Evolutionary conservation across 345 rosid genomes (phyloP).

Genomic region (Lepidium africanum): DNA sequence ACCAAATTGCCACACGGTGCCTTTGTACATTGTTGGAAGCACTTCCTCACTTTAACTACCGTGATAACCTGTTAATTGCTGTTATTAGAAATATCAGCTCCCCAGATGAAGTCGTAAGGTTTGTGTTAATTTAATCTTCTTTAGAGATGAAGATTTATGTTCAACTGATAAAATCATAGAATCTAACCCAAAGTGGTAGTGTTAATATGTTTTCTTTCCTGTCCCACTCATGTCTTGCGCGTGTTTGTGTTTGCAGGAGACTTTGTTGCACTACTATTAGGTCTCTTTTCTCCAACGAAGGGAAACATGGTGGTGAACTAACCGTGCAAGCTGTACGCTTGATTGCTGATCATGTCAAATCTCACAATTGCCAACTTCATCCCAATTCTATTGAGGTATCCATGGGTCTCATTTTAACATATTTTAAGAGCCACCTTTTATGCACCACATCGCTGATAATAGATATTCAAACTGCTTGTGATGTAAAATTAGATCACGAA

Average conservation of each 20-base stretch:
- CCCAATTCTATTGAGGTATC: conserved; percentile 77
- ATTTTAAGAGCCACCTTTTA: neutral
- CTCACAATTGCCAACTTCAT: conserved; percentile 76
- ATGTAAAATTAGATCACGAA: neutral
- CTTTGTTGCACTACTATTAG: conserved; percentile 67
- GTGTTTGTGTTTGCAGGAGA: conserved; percentile 46
- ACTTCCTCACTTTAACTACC: conserved; percentile 85
- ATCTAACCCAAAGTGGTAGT: neutral
- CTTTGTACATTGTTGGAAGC: conserved; percentile 74
- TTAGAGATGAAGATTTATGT: neutral
- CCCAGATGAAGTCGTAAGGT: conserved; percentile 78
- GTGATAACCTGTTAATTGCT: conserved; percentile 59
- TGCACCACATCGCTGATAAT: neutral
- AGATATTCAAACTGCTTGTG: neutral
- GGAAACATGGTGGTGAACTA: conserved; percentile 85
- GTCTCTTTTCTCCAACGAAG: conserved; percentile 78
- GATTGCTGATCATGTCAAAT: conserved; percentile 80
- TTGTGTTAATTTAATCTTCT: conserved; percentile 10
- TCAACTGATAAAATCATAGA: neutral
- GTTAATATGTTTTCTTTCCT: neutral
- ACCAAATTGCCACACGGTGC: conserved; percentile 66
- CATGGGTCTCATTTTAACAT: neutral
- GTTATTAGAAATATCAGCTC: conserved; percentile 72
- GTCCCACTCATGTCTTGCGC: neutral
- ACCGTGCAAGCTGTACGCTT: conserved; percentile 69